These are phyloP conservation scores for Pythium sp. DNA, from an alignment of 352 stramenopile genomes.

Conservation along the genomic window DNA sequence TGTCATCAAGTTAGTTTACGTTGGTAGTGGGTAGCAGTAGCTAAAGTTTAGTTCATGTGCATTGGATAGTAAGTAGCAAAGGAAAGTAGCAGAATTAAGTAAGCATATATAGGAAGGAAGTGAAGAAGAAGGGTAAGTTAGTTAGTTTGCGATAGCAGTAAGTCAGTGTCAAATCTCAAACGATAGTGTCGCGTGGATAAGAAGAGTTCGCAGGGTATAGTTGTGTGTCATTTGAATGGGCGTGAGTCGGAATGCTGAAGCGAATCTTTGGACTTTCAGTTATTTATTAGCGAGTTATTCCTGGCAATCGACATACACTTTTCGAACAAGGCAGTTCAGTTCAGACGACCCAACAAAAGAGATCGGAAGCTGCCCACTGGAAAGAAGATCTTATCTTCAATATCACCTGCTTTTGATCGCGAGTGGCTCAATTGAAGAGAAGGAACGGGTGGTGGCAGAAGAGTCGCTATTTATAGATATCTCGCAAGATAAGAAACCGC, in stretches of 20 bases:
- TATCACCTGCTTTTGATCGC: not conserved
- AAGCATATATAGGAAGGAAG: not conserved
- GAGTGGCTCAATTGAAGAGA: not conserved
- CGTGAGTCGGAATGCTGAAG: not conserved
- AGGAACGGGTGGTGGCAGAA: not conserved
- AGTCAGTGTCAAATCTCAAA: slow-evolving; percentile 1
- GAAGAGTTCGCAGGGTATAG: not conserved
- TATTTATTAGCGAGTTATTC: not conserved
- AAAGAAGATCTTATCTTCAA: not conserved
- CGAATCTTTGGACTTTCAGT: not conserved
- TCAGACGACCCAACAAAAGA: not conserved
- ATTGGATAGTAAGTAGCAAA: not conserved
- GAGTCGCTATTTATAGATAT: not conserved
- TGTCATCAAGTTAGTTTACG: slow-evolving; percentile 1
- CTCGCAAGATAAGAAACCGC: not conserved
- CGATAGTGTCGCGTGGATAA: not conserved
- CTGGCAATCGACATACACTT: not conserved
- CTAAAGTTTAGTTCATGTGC: not conserved
- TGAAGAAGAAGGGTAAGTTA: not conserved
- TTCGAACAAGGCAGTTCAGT: not conserved
- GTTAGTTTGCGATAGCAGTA: not conserved
- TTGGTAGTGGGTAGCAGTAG: not conserved
- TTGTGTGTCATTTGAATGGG: not conserved
- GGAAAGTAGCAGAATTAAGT: not conserved
- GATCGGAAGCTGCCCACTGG: no score